Percentiles rank a stretch among this genome's conserved stretches.
phyloP scores from a whole-genome alignment of 306 rosid species.

The Quercus bicolor region DNA sequence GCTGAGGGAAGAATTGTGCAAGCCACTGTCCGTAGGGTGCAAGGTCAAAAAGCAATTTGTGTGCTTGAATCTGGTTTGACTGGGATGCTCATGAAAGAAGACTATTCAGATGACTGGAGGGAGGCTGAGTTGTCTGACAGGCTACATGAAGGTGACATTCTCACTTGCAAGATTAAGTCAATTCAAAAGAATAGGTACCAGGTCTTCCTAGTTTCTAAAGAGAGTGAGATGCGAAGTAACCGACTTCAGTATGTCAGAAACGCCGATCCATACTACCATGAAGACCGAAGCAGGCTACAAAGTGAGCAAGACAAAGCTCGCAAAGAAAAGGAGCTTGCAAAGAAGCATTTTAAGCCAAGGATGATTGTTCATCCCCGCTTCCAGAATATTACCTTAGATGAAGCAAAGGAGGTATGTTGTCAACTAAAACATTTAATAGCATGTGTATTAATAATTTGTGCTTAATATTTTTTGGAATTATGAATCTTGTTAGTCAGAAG shows the following conservation, averaged over 20 bases:
- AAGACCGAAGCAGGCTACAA: conserved; percentile 74
- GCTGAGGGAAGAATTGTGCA: conserved; percentile 92
- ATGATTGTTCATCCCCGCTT: conserved; percentile 99
- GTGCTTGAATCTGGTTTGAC: conserved; percentile 95
- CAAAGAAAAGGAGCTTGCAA: conserved; percentile 88
- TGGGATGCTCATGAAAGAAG: conserved; percentile 95
- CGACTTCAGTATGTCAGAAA: conserved; percentile 50
- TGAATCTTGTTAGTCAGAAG: too few species aligned
- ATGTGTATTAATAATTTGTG: neutral
- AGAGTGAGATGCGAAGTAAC: conserved; percentile 88
- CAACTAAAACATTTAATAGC: neutral
- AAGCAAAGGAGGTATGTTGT: conserved; percentile 85
- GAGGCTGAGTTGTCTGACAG: conserved; percentile 86
- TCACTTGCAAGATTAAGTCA: conserved; percentile 93
- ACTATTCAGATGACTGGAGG: conserved; percentile 84
- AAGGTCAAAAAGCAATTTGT: conserved; percentile 80
- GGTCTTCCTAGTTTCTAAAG: conserved; percentile 83
- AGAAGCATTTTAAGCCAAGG: conserved; percentile 93
- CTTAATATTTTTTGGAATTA: too few species aligned
- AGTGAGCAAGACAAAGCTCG: conserved; percentile 80
- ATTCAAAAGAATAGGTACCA: conserved; percentile 92
- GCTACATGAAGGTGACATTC: conserved; percentile 80
- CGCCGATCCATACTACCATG: conserved; percentile 72
- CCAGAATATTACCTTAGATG: conserved; percentile 92
- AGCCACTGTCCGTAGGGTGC: conserved; percentile 85